A percentile compares a stretch with the other conserved stretches of the same genome.
These are phyloP conservation scores for Arabidopsis hybrid DNA, from an alignment of 441 rosid species.

Conservation along the genomic window DNA sequence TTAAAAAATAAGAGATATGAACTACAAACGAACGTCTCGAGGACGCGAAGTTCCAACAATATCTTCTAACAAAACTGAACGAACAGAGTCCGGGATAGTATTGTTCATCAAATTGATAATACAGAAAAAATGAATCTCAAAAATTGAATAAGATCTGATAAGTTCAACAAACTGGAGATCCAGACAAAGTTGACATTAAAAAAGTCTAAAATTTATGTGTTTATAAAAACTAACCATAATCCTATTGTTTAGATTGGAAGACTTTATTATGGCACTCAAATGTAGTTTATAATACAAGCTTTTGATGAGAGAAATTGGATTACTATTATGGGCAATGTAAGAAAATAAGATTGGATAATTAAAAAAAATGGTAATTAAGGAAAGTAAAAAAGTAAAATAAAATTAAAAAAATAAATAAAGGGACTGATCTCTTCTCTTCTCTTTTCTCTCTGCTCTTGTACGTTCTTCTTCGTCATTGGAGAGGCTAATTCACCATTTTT, in stretches of 20 bases:
- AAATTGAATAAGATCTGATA: not conserved
- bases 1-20: no score
- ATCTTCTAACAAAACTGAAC: no score
- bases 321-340: not conserved
- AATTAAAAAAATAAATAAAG: slow-evolving; percentile 28
- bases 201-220: not conserved
- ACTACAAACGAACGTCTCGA: no score
- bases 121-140: not conserved
- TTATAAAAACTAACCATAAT: not conserved
- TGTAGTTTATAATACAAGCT: not conserved
- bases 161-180: not conserved
- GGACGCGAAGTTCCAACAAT: no score
- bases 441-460: slow-evolving; percentile 30
- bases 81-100: no score
- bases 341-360: not conserved
- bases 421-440: slow-evolving; percentile 37
- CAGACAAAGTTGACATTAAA: not conserved
- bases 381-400: slow-evolving; percentile 29
- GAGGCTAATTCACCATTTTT: slow-evolving; percentile 17
- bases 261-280: not conserved
- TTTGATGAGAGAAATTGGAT: not conserved
- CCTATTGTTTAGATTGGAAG: not conserved
- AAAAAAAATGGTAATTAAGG: not conserved
- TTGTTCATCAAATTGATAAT: no score
- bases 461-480: slow-evolving; percentile 31